Conservation (phyloP, 805 yeast species). For the Candida quercuum region DNA sequence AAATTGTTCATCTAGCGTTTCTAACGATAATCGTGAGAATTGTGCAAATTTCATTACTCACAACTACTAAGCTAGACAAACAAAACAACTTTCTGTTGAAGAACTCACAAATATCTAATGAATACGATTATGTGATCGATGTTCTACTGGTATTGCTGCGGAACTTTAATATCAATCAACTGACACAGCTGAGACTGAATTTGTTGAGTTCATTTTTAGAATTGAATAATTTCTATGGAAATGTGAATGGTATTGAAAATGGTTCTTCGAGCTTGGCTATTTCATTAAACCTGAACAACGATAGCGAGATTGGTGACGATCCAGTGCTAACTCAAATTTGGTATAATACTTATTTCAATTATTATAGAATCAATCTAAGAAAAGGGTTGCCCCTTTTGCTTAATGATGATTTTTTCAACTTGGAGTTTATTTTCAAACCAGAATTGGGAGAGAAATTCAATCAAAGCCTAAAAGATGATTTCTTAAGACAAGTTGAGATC, state of each 20-base stretch:
- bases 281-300: conserved; percentile 14
- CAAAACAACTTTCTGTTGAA: conserved; percentile 8
- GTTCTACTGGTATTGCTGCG: conserved; percentile 8
- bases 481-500: conserved; percentile 3
- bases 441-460: background rate
- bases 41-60: conserved; percentile 12
- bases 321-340: conserved; percentile 11
- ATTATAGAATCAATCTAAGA: conserved; percentile 8
- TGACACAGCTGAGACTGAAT: conserved; percentile 8
- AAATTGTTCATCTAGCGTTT: conserved; percentile 9
- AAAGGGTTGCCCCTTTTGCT: conserved; percentile 18
- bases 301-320: conserved; percentile 6
- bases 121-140: conserved; percentile 15
- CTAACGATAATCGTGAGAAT: conserved; percentile 16
- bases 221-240: conserved; percentile 9
- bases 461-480: conserved; percentile 2
- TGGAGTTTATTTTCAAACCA: conserved; percentile 6
- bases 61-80: conserved; percentile 12
- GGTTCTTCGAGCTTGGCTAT: conserved; percentile 6
- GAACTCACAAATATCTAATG: conserved; percentile 8
- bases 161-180: conserved; percentile 4
- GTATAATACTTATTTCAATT: conserved; percentile 14
- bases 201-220: conserved; percentile 9
- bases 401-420: conserved; percentile 14
- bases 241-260: background rate